Conservation (phyloP, 331 rosid genomes). For the Quercus tomentella region DNA sequence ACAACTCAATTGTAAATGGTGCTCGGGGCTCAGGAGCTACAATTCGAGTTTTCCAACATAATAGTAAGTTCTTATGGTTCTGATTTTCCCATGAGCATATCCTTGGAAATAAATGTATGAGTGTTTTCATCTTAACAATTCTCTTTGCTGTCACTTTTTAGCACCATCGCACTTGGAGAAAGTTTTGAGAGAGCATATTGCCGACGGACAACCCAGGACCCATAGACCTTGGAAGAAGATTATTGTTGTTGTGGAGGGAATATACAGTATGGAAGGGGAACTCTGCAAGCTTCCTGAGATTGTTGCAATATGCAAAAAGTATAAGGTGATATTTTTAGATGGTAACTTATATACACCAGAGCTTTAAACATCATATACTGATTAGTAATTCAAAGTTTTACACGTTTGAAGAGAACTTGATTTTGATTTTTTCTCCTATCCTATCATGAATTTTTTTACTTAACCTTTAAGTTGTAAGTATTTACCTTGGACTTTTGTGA, state of each 20-base stretch:
- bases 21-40: slow-evolving; percentile 80
- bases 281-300: slow-evolving; percentile 72
- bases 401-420: not conserved
- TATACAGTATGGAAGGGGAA: slow-evolving; percentile 80
- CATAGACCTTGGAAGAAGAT: slow-evolving; percentile 82
- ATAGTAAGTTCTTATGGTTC: slow-evolving; percentile 38
- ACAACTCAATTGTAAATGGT: slow-evolving; percentile 63
- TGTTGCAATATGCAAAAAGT: slow-evolving; percentile 62
- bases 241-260: slow-evolving; percentile 69
- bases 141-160: not conserved
- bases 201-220: slow-evolving; percentile 70
- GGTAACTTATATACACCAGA: not conserved
- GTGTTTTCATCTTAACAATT: not conserved
- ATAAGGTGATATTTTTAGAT: slow-evolving; percentile 34
- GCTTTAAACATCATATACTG: not conserved
- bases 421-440: not conserved
- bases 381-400: not conserved
- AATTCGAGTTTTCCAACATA: slow-evolving; percentile 65
- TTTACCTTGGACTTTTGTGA: not conserved
- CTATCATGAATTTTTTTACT: not conserved
- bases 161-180: slow-evolving; percentile 65
- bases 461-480: not conserved
- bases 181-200: slow-evolving; percentile 72
- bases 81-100: not conserved
- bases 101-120: not conserved